Evolutionary conservation across 768 basidiomycete species (phyloP), one percentile per base, ranked within the genome.

Genomic region (Lactifluus volemus): DNA sequence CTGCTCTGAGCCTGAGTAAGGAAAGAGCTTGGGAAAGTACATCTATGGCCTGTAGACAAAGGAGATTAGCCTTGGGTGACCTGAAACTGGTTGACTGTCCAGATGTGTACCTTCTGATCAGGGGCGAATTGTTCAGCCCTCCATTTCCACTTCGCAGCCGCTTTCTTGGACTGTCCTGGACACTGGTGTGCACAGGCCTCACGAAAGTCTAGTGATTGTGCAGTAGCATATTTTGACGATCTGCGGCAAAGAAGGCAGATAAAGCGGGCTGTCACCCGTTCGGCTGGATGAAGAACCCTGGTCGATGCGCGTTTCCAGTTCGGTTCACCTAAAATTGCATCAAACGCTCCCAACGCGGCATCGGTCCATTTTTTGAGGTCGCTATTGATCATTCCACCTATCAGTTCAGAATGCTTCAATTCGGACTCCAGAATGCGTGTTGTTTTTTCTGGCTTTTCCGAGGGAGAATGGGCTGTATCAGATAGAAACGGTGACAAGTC

Each of bases 151-250:
- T 29, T 53, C 55, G 59, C 50, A 64, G 63, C 68, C 69, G 63
- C 34, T 30, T 73, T 73, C 63, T 68, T 70, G 5, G 58, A 60
- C 34, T 62, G 42, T 25, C 48, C 53, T n/a, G 59, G 63, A 68
- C 88, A 90, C 25, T 76, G 70, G 65, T 89, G 88, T 44, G 71
- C 72, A 70, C 85, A 88, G 3, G 79, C 85, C 3, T 76, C 81
- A 10, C 70, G 72, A 60, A 85, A 84, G 67, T 83, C 79, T 53
- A 89, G 70, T 65, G 81, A 81, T 32, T 65, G 73, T 44, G 79
- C 76, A 25, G 70, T 71, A 36, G 66, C 70, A 63, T 77, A 75
- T 42, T 67, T 68, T 38, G 68, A 70, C 1, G 77, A 70, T 9
- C 69, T 73, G 12, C 75, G 64, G 66, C 88, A 90, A 42, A 67